Conservation (phyloP, 139 green algal genomes). For the Coccomyxa sp. region DNA sequence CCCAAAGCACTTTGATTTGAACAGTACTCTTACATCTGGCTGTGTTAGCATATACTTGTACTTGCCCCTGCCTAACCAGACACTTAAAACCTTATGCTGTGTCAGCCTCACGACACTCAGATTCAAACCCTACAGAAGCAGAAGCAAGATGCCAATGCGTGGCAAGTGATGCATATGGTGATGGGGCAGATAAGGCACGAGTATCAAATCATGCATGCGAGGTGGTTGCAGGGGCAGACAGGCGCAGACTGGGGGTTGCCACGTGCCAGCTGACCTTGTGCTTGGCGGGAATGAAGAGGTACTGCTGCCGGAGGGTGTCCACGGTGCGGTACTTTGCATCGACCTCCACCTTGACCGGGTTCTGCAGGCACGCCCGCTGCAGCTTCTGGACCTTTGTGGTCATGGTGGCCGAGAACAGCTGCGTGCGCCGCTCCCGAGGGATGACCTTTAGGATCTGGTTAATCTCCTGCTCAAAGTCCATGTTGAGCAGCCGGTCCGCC, state of each 20-base stretch:
- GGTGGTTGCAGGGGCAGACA: neutral
- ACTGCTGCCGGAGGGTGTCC: constrained; percentile 96
- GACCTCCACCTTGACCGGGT: constrained; percentile 97
- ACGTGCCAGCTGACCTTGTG: constrained; percentile 67
- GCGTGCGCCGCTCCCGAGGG: constrained; percentile 77
- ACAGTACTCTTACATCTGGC: neutral
- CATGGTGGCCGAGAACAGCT: constrained; percentile 99
- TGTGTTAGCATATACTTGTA: too few species aligned
- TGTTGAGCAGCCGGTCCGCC: constrained; percentile 97
- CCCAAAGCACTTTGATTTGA: neutral
- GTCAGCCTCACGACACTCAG: too few species aligned
- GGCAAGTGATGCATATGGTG: too few species aligned
- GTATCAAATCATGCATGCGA: neutral
- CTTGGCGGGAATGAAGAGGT: constrained; percentile 97
- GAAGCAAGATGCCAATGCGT: too few species aligned
- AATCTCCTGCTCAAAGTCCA: constrained; percentile 99
- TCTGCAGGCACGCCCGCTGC: constrained; percentile 89
- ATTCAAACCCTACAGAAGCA: too few species aligned
- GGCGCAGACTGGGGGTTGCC: neutral
- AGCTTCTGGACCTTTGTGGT: constrained; percentile 97
- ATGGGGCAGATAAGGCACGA: too few species aligned
- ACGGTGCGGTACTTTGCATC: constrained; percentile 93
- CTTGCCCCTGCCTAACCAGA: too few species aligned
- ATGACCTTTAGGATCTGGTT: constrained; percentile 94
- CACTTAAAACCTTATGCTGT: too few species aligned